Percentiles rank a stretch among this genome's conserved stretches.
Evolutionary conservation across 345 rosid species (phyloP).

Genomic region (Acer saccharum): DNA sequence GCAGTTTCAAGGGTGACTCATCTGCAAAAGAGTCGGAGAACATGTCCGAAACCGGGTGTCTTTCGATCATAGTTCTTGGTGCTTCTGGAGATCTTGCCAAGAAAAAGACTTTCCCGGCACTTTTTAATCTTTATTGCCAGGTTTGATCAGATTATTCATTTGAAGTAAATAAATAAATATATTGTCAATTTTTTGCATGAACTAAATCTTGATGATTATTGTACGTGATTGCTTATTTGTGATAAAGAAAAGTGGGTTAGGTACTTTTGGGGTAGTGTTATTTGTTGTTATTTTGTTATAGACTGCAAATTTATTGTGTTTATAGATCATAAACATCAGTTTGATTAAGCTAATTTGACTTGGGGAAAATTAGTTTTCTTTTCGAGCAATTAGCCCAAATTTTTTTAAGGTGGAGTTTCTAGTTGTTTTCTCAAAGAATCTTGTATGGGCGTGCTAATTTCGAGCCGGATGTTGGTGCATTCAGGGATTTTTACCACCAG

Average conservation of each 20-base stretch:
- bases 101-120: conserved; percentile 97
- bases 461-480: conserved; percentile 19
- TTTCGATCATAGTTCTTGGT: conserved; percentile 85
- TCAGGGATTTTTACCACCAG: conserved; percentile 78
- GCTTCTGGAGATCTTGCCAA: conserved; percentile 99
- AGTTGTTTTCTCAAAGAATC: not conserved
- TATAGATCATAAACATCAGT: not conserved
- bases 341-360: not conserved
- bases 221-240: not conserved
- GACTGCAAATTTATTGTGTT: not conserved
- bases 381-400: not conserved
- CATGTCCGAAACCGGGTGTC: conserved; percentile 75
- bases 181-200: not conserved
- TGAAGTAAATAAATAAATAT: not conserved
- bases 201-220: not conserved
- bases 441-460: conserved; percentile 2
- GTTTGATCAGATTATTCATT: conserved; percentile 30
- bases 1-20: conserved; percentile 50
- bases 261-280: not conserved
- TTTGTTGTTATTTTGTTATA: not conserved
- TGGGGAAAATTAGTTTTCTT: not conserved
- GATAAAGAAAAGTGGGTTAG: not conserved
- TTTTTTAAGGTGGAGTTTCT: not conserved
- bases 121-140: conserved; percentile 84
- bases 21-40: conserved; percentile 40